Conservation (phyloP, 2,329 filamentous ascomycete genomes). For the Apiospora sp. region DNA sequence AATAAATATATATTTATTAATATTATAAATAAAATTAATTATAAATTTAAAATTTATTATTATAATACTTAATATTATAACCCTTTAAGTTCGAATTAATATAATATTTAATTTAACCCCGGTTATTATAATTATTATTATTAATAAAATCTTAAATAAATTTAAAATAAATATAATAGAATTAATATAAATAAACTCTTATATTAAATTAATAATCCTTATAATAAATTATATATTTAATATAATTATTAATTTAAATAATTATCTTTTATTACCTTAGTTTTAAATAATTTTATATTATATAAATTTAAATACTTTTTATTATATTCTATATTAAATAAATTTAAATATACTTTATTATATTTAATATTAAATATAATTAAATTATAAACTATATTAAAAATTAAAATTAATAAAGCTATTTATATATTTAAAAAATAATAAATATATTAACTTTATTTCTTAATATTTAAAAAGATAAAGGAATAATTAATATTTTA, state of each 20-base stretch:
- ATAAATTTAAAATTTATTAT: no score
- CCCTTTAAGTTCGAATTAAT: no score
- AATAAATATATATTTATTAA: no score
- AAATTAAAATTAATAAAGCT: background rate
- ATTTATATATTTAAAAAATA: background rate
- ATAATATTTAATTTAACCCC: background rate
- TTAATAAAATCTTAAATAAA: background rate
- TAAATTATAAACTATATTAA: background rate
- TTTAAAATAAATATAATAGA: constrained; percentile 1
- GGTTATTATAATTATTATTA: background rate
- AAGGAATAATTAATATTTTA: background rate
- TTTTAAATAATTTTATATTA: background rate
- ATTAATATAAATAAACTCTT: background rate
- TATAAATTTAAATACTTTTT: background rate
- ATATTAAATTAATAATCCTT: background rate
- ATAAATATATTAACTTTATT: background rate
- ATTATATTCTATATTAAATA: background rate
- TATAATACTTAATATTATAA: no score
- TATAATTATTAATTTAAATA: background rate
- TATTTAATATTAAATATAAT: no score
- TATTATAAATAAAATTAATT: no score
- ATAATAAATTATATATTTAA: background rate
- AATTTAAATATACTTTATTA: no score
- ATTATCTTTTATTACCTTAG: no score
- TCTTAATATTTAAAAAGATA: background rate